Conservation (phyloP, 2,329 filamentous ascomycete genomes). For the Cladosporium velox region DNA sequence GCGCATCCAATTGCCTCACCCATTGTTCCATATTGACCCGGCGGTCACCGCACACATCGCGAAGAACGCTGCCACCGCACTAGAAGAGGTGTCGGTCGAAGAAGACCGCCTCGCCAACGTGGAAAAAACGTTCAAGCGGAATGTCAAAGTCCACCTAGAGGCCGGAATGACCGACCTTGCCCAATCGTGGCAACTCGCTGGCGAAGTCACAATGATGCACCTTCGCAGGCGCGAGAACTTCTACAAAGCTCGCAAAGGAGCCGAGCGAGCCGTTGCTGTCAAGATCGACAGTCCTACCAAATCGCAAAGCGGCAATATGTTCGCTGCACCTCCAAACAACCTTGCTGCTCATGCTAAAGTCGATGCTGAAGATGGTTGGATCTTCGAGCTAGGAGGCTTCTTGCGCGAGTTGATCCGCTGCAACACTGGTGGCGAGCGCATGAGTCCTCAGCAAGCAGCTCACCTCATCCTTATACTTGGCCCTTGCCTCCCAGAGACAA, state of each 20-base stretch:
- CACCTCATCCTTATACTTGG: constrained; percentile 50
- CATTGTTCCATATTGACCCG: constrained; percentile 8
- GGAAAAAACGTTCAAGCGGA: not conserved
- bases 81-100: constrained; percentile 42
- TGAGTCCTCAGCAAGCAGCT: constrained; percentile 51
- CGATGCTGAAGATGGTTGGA: constrained; percentile 34
- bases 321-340: constrained; percentile 3
- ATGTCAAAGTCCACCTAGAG: constrained; percentile 8
- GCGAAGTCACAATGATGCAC: constrained; percentile 18
- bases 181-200: constrained; percentile 14
- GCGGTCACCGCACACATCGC: constrained; percentile 15
- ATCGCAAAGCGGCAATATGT: not conserved
- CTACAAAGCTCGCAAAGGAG: constrained; percentile 4
- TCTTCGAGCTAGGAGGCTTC: constrained; percentile 46
- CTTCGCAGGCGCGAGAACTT: constrained; percentile 9
- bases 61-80: not conserved
- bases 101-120: constrained; percentile 12
- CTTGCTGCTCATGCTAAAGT: constrained; percentile 20
- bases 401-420: constrained; percentile 45
- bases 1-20: constrained; percentile 29
- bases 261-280: constrained; percentile 1
- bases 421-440: constrained; percentile 41
- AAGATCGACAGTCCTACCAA: not conserved
- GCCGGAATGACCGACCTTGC: constrained; percentile 17
- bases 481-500: constrained; percentile 48